Conservation (phyloP, 2,329 filamentous ascomycete species). For the Metarhizium robertsii region DNA sequence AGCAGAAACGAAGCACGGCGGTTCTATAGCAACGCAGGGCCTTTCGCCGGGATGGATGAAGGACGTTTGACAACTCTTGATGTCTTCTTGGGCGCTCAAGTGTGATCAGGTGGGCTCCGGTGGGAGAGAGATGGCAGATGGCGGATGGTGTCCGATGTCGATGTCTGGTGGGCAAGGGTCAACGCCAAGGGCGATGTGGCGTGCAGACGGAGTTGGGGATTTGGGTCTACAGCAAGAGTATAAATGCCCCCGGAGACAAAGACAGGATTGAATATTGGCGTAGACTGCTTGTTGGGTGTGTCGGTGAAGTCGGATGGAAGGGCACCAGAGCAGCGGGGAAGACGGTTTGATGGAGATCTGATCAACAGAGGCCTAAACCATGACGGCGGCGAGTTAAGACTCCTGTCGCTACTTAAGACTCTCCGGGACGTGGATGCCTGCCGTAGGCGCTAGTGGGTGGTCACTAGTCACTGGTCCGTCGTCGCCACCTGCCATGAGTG, state of each 20-base stretch:
- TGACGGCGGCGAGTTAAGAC: neutral
- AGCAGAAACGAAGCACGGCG: neutral
- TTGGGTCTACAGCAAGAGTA: neutral
- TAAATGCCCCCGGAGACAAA: neutral
- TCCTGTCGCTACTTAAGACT: no score
- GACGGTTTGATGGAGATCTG: neutral
- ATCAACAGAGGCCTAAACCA: conserved; percentile 3
- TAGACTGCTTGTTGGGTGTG: neutral
- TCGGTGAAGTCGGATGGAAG: neutral
- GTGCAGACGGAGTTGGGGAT: neutral
- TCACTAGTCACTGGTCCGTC: no score
- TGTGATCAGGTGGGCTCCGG: neutral
- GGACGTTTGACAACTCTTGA: neutral
- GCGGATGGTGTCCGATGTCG: neutral
- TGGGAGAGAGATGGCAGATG: neutral
- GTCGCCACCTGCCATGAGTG: no score
- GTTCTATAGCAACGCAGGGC: neutral
- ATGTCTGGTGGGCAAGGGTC: no score
- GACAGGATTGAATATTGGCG: neutral
- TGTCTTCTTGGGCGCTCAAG: neutral
- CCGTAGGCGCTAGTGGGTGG: no score
- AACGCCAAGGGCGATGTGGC: no score
- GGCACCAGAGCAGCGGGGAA: neutral
- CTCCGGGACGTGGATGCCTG: no score
- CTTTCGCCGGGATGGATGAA: neutral